Evolutionary conservation across 2,329 filamentous ascomycete species (phyloP), one percentile per base, ranked within the genome.

Genomic region (Colletotrichum brevisporum): DNA sequence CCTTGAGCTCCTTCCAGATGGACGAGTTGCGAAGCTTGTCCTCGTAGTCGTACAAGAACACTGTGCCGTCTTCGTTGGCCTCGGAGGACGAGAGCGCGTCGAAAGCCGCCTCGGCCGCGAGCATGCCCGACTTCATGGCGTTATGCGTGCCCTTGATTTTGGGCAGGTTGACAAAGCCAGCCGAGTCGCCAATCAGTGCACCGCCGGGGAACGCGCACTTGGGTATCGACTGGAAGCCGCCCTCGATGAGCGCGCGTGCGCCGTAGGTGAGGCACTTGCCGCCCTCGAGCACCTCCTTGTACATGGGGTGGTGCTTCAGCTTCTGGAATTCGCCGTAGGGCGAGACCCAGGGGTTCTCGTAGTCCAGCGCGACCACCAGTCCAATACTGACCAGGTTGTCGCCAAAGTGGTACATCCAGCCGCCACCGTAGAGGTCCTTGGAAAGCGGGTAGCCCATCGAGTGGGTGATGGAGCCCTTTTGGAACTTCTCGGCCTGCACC

Each of bases 401-500:
- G 45, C 95, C 96, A 80, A 98, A 99, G 81, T 99, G 96, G 78
- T 99, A 99, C 93, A 99, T 95, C 91, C 94, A 99, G n/a, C 93
- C 94, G 73, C 96, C 96, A 73, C 96, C 96, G 78, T 99, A 99
- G 9, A 95, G 96, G 78, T 98, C 92, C 74, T 87, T 89, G 16
- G 94, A 89, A 52, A 99, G 83, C 21, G 96, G 96, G 77, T 97
- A 98, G 21, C 96, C 96, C 91, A 99, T 90, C 5, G 94, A 93
- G 83, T 99, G 96, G 4, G 91, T 89, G 53, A 98, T 89, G 73
- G 95, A 85, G 61, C 96, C 96, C 77, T 92, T 92, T 70, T 92
- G 87, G 82, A 98, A 98, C 82, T 97, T 98, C 75, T 93, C 94
- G 0, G 96, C 94, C 75, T 94, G 89, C 39, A 99, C 88, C 81